Percentiles rank a stretch among this genome's conserved stretches.
Evolutionary conservation across 2,329 filamentous ascomycete species (phyloP).

Genomic region (Talaromyces sp.): DNA sequence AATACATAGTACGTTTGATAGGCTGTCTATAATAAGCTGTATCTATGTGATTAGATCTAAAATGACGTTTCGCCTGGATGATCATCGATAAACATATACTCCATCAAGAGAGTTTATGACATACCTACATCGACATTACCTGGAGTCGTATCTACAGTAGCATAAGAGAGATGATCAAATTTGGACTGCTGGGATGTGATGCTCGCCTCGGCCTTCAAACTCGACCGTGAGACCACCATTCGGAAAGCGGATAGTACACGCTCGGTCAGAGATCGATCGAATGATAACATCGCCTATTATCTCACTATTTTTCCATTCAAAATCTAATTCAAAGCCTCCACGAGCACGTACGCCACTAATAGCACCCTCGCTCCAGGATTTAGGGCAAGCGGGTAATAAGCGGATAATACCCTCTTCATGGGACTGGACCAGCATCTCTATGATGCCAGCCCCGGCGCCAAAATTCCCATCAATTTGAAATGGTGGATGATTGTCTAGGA

Average conservation of each 20-base stretch:
- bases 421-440: constrained; percentile 45
- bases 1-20: background rate
- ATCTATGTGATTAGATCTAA: background rate
- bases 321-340: constrained; percentile 35
- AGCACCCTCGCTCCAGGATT: constrained; percentile 30
- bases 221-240: constrained; percentile 19
- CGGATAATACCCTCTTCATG: constrained; percentile 30
- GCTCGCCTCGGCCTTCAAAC: constrained; percentile 19
- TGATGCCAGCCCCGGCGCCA: constrained; percentile 44
- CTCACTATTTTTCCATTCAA: constrained; percentile 30
- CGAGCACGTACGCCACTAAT: constrained; percentile 33
- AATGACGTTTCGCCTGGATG: background rate
- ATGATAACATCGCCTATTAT: constrained; percentile 2
- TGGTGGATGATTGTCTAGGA: constrained; percentile 46
- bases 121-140: background rate
- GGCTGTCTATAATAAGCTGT: background rate
- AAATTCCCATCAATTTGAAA: constrained; percentile 53
- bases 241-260: constrained; percentile 24
- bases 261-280: constrained; percentile 19
- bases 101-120: background rate
- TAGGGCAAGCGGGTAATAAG: constrained; percentile 37
- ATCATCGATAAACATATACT: background rate
- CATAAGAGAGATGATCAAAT: background rate
- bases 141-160: background rate
- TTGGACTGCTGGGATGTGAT: background rate